These are phyloP conservation scores for Huntiella moniliformis DNA, from an alignment of 2,329 filamentous ascomycete genomes.

Conservation along the genomic window DNA sequence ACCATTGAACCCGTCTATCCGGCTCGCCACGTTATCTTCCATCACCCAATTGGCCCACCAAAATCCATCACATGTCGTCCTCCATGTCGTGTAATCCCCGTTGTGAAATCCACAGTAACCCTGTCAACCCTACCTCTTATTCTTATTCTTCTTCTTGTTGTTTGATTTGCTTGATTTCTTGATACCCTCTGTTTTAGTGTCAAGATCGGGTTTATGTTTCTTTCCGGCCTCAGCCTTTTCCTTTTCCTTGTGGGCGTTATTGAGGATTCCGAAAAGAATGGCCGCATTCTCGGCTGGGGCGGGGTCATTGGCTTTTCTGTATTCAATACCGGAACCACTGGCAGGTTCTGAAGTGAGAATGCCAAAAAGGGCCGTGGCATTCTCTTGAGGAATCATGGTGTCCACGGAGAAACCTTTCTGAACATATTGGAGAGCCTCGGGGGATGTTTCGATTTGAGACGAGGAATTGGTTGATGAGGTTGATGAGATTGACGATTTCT, in stretches of 20 bases:
- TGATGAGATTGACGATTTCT: neutral
- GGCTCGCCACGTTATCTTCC: neutral
- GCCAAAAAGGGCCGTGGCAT: conserved; percentile 6
- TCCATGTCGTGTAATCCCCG: neutral
- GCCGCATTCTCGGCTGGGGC: neutral
- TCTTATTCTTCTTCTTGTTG: conserved; percentile 8
- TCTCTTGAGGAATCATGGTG: neutral
- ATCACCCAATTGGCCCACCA: neutral
- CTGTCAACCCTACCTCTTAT: neutral
- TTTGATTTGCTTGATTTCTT: conserved; percentile 8
- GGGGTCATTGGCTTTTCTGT: neutral
- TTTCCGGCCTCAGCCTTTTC: neutral
- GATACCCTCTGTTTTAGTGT: neutral
- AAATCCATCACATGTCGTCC: neutral
- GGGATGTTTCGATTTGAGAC: neutral
- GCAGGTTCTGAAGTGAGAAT: conserved; percentile 1
- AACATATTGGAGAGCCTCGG: neutral
- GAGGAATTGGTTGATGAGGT: too few relatives aligned
- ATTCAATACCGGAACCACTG: neutral
- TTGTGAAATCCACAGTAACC: neutral
- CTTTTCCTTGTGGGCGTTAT: neutral
- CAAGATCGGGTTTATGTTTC: neutral
- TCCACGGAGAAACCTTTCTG: neutral
- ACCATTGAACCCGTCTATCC: too few relatives aligned
- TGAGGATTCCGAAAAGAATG: conserved; percentile 7